These are phyloP conservation scores for Eutypa lata DNA, from an alignment of 2,329 filamentous ascomycete genomes.

Conservation along the genomic window DNA sequence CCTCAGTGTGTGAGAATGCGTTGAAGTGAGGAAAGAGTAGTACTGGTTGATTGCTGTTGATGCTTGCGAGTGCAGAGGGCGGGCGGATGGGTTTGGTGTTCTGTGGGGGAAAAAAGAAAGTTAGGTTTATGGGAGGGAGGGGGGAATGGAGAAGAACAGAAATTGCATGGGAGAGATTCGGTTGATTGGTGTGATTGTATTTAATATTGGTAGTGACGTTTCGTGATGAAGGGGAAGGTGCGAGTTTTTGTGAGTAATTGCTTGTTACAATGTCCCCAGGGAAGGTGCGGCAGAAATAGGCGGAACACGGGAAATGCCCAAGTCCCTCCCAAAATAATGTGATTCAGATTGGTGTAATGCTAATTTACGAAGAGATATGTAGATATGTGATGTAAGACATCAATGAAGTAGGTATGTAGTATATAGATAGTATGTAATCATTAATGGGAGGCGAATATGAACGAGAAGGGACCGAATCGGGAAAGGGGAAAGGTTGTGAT, in stretches of 20 bases:
- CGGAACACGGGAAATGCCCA: neutral
- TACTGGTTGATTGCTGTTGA: conserved; percentile 18
- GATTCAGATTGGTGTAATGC: neutral
- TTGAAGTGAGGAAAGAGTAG: conserved; percentile 4
- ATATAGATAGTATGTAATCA: neutral
- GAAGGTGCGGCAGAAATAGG: neutral
- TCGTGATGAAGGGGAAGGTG: neutral
- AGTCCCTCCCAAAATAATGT: neutral
- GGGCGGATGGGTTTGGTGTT: neutral
- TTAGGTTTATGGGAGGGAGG: neutral
- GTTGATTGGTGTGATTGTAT: neutral
- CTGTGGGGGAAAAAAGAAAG: neutral
- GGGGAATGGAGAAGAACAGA: neutral
- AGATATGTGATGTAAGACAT: neutral
- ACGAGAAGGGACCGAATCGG: neutral
- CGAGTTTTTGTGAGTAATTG: neutral
- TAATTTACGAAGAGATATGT: neutral
- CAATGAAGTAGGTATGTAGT: neutral
- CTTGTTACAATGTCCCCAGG: neutral
- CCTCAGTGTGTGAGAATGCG: conserved; percentile 11
- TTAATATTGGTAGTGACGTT: neutral
- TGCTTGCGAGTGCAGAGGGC: neutral
- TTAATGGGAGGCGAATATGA: neutral
- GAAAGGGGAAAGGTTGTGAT: neutral
- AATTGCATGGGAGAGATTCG: neutral